phyloP scores from a whole-genome alignment of 2,329 filamentous ascomycete genomes.

The Pseudophaeomoniella oleicola region DNA sequence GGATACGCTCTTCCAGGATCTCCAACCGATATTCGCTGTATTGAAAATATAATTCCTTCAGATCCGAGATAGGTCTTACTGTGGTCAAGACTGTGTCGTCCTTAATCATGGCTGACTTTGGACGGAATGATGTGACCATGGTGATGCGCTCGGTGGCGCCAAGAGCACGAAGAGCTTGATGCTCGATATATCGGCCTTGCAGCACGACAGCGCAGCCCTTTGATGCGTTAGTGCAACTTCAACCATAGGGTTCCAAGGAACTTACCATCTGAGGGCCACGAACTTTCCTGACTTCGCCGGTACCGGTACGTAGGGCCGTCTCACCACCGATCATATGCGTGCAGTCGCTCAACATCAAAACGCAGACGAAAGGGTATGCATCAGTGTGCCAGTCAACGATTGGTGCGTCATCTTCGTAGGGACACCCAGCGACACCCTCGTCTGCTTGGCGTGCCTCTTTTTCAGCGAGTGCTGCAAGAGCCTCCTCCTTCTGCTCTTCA shows the following conservation, averaged over 20 bases:
- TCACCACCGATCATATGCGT: conserved; percentile 37
- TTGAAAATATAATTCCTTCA: conserved; percentile 44
- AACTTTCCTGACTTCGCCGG: conserved; percentile 28
- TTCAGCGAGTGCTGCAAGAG: conserved; percentile 8
- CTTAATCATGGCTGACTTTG: conserved; percentile 35
- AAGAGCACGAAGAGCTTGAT: conserved; percentile 45
- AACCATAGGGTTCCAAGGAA: neutral
- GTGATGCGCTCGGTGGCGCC: conserved; percentile 48
- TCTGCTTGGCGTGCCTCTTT: conserved; percentile 12
- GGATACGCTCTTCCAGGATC: conserved; percentile 45
- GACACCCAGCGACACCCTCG: conserved; percentile 24
- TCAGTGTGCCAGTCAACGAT: conserved; percentile 36
- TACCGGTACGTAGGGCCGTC: conserved; percentile 45
- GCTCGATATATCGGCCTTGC: conserved; percentile 53
- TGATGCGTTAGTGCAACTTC: neutral
- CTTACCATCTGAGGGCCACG: conserved; percentile 28
- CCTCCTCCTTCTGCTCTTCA: conserved; percentile 10
- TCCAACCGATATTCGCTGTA: conserved; percentile 49
- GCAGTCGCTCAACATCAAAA: conserved; percentile 36
- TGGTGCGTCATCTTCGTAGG: conserved; percentile 20
- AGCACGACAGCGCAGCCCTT: conserved; percentile 50
- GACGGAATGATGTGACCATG: conserved; percentile 53
- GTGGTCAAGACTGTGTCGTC: conserved; percentile 49
- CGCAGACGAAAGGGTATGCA: conserved; percentile 36
- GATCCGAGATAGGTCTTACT: conserved; percentile 42